Base-by-base conservation (phyloP, 2,329 filamentous ascomycete species). In the Xylariaceae sp. region DNA sequence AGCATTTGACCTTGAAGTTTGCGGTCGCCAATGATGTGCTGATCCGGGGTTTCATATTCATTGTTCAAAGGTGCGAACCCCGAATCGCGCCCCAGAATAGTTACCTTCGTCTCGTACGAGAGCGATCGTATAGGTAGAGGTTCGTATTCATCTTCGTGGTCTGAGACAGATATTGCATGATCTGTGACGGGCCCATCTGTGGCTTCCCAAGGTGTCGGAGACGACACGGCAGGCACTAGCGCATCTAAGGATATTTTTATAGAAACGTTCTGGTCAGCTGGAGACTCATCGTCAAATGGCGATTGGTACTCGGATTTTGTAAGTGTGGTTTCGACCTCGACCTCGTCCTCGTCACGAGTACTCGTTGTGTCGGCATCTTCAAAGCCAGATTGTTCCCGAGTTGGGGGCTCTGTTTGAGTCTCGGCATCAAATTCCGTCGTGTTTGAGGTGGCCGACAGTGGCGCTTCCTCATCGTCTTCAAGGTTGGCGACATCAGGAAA, bases 381-480 rank as follows among this genome's bases (percentile, higher is more conserved):
- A 36, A 47, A 33, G 36, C 12, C 17, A 27, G 30, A n/a, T 11
- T 31, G 18, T 19, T 69, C 64, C 39, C 68, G 70, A 14, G 71
- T 59, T 1, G 75, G 70, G 1, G 76, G 69, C 41, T 83, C 79
- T 1, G 77, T 80, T 62, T 90, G 86, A 18, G 83, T 76, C 58
- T 90, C 86, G n/a, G 75, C 77, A 57, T 90, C 87, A 57, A 90
- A 87, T 59, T 88, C 83, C 0, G 86, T 89, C 7, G 77, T 77
- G 39, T 76, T 71, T 6, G 86, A 87, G 12, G 81, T 63, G 3
- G 83, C 79, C 14, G 85, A 86, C 31, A 67, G 67, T 2, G 82
- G 82, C 31, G 71, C 68, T 39, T 79, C 72, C 30, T 82, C 75
- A 11, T 66, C 62, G 17, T 70, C 68, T 10, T 65, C 55, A 2